Evolutionary conservation across 305 asterid genomes (phyloP), one percentile per base, ranked within the genome.

Genomic region (Fraxinus ornus): DNA sequence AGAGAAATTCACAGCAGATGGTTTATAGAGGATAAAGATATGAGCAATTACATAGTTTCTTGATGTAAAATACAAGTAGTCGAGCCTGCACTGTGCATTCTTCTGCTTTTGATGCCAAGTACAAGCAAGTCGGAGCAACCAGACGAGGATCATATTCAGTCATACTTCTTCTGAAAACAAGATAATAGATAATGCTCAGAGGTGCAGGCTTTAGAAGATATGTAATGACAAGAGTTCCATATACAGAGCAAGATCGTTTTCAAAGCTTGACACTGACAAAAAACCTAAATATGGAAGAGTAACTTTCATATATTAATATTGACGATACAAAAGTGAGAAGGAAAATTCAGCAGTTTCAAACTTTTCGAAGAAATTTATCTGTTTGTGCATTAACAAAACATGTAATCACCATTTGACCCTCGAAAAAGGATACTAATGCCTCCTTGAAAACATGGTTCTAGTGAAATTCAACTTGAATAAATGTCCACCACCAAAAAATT

Each of bases 71-170:
- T 33, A 90, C 95, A 52, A 95, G 92, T 77, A 90, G 92, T 80
- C 96, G 88, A 78, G 99, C 99, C 88, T 94, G 97, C 85, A 93
- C 94, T 47, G 95, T 91, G 91, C 97, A 93, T 91, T 95, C 99
- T 91, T 95, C 99, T 80, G 97, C 97, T 91, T 95, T 95, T 6
- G 99, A 91, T 78, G 99, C 99, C 92, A 95, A 87, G 87, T 94
- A 95, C 90, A 95, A 90, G 91, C 99, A 93, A 32, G 98, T 80
- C 37, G 98, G 97, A 88, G 96, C 99, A 81, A 94, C 97, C 74
- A 94, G 89, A 79, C 95, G 97, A 52, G 99, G 99, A 89, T 95
- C 97, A 81, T 86, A 95, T 80, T 93, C 98, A 1, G 93, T 88
- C 96, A 95, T 88, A 87, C 97, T 91, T 90, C 86, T 90, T 90